Conservation (phyloP, 176 grass and related monocot species). For the Stipa capillata region DNA sequence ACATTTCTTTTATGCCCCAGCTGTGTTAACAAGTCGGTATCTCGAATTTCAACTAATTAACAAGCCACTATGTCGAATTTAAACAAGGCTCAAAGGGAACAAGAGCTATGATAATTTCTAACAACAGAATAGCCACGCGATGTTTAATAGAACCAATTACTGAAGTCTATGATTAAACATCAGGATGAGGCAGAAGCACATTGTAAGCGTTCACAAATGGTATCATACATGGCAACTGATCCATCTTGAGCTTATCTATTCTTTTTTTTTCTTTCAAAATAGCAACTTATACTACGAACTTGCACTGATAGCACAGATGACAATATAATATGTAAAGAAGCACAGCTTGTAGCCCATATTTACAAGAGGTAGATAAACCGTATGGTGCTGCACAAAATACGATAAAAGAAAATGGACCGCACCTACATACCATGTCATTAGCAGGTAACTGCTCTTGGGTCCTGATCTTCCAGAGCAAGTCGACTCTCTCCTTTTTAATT, state of each 20-base stretch:
- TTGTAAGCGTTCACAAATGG: background rate
- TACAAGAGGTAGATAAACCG: background rate
- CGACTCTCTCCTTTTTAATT: conserved; percentile 52
- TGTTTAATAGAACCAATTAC: background rate
- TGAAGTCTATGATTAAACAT: background rate
- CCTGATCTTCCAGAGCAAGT: conserved; percentile 79
- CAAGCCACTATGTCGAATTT: background rate
- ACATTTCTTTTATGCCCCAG: background rate
- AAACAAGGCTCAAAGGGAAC: background rate
- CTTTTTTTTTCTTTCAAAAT: background rate
- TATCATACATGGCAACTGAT: background rate
- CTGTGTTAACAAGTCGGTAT: background rate
- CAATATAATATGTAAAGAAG: background rate
- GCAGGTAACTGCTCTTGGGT: conserved; percentile 16
- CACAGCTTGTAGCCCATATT: background rate
- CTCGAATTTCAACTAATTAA: background rate
- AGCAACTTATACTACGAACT: background rate
- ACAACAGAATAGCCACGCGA: background rate
- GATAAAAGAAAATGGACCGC: background rate
- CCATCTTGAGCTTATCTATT: background rate
- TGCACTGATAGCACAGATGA: background rate
- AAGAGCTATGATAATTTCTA: background rate
- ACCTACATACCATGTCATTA: conserved; percentile 52
- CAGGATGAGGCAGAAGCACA: background rate
- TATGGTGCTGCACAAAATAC: background rate